Evolutionary conservation across 2,329 filamentous ascomycete species (phyloP).

Genomic region (Amauroascus verrucosus): DNA sequence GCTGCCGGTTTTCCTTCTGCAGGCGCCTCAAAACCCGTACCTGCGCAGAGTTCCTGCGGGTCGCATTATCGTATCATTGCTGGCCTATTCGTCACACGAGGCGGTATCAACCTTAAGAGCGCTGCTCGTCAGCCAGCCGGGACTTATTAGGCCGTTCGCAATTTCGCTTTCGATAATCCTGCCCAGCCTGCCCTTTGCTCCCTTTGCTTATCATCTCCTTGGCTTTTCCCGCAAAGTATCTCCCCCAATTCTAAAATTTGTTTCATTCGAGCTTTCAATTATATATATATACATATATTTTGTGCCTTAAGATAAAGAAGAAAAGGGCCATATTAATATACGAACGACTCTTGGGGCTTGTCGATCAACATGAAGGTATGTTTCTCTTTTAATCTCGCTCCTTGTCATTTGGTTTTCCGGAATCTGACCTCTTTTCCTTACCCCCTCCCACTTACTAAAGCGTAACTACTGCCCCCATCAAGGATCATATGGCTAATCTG

Average conservation of each 20-base stretch:
- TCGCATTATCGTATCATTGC: background rate
- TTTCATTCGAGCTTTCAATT: slow-evolving; percentile 2
- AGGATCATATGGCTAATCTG: slow-evolving; percentile 8
- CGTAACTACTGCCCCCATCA: background rate
- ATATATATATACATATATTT: no score
- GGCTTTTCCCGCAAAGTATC: no score
- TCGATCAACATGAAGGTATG: slow-evolving; percentile 5
- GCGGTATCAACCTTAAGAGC: background rate
- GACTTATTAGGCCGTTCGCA: no score
- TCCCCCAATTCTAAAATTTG: background rate
- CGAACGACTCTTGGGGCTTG: background rate
- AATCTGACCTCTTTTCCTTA: background rate
- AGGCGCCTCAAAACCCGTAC: background rate
- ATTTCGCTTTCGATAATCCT: background rate
- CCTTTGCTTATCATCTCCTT: background rate
- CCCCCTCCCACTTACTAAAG: background rate
- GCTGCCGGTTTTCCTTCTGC: no score
- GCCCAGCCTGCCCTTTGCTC: background rate
- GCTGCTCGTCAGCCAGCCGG: background rate
- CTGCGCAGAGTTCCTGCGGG: slow-evolving; percentile 2
- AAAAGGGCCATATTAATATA: background rate
- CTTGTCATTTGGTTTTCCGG: background rate
- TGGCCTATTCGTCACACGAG: background rate
- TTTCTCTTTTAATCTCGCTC: background rate
- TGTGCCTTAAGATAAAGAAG: no score